Percentiles rank a stretch among this genome's conserved stretches.
phyloP scores from a whole-genome alignment of 768 basidiomycete species.

The Kwoniella sp. region DNA sequence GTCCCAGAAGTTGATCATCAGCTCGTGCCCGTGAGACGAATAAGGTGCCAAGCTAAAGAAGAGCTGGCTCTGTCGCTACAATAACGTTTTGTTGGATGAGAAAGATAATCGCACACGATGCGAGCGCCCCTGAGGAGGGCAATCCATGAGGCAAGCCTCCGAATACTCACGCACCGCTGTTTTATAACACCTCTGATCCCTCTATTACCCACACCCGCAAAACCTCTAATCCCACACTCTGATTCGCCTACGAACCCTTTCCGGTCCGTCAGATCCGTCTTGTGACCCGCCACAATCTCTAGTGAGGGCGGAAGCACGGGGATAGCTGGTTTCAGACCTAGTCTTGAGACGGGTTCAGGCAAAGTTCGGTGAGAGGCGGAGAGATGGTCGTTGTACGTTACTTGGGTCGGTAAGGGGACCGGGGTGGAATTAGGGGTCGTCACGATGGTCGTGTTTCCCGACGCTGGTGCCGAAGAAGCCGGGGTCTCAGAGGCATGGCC shows the following conservation, averaged over 20 bases:
- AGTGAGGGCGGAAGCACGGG: constrained; percentile 43
- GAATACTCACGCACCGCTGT: constrained; percentile 68
- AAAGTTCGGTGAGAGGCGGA: constrained; percentile 12
- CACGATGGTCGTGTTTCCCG: constrained; percentile 11
- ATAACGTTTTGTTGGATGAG: too few relatives aligned
- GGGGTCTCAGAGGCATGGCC: neutral
- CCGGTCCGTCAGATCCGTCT: constrained; percentile 31
- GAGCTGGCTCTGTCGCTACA: too few relatives aligned
- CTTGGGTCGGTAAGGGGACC: constrained; percentile 7
- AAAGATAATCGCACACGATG: too few relatives aligned
- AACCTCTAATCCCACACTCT: constrained; percentile 41
- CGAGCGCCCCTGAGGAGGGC: too few relatives aligned
- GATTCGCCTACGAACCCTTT: constrained; percentile 40
- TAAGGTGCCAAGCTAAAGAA: too few relatives aligned
- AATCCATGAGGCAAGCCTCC: too few relatives aligned
- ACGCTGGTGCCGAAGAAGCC: neutral
- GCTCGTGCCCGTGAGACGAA: too few relatives aligned
- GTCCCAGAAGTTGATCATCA: constrained; percentile 4
- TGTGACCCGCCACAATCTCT: constrained; percentile 37
- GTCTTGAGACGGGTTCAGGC: constrained; percentile 36
- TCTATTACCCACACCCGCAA: constrained; percentile 20
- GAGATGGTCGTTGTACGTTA: constrained; percentile 14
- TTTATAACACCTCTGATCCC: constrained; percentile 89
- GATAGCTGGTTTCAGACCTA: constrained; percentile 42
- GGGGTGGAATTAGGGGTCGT: constrained; percentile 15